phyloP scores from a whole-genome alignment of 768 basidiomycete species.

The Lentinus tigrinus region DNA sequence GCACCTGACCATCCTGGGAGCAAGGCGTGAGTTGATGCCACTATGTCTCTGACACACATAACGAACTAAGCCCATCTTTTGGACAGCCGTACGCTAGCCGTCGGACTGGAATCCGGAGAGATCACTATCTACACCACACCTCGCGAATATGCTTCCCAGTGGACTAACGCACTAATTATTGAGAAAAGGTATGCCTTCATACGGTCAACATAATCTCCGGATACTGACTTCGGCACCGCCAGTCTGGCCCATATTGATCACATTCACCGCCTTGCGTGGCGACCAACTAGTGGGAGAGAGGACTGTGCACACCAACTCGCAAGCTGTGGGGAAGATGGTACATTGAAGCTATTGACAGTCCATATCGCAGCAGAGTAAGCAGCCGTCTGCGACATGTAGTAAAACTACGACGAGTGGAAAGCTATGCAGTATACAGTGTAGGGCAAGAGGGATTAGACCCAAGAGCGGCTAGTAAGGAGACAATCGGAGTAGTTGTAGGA shows the following conservation, averaged over 20 bases:
- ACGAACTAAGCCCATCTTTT: neutral
- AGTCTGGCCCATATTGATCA: constrained; percentile 78
- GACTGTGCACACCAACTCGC: constrained; percentile 53
- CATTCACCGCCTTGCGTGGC: constrained; percentile 82
- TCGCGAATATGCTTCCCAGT: constrained; percentile 33
- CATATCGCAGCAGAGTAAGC: constrained; percentile 49
- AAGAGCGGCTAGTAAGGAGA: constrained; percentile 57
- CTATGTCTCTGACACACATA: neutral
- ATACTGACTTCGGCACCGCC: constrained; percentile 6
- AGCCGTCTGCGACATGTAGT: constrained; percentile 40
- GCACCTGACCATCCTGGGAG: constrained; percentile 28
- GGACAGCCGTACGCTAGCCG: constrained; percentile 58
- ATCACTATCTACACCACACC: constrained; percentile 60
- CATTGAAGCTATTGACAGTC: constrained; percentile 74
- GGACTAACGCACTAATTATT: constrained; percentile 48
- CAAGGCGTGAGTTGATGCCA: neutral
- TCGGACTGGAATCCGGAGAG: constrained; percentile 83
- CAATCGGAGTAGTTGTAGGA: constrained; percentile 51
- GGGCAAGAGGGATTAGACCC: constrained; percentile 43
- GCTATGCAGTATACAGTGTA: constrained; percentile 69
- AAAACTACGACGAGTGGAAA: constrained; percentile 22
- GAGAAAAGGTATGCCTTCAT: constrained; percentile 48
- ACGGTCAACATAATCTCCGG: neutral
- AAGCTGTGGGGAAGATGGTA: constrained; percentile 91
- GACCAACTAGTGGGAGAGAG: constrained; percentile 39